Percentiles rank a stretch among this genome's conserved stretches.
These are phyloP conservation scores for Ceratocystis papillata DNA, from an alignment of 2,329 filamentous ascomycete species.

Conservation along the genomic window DNA sequence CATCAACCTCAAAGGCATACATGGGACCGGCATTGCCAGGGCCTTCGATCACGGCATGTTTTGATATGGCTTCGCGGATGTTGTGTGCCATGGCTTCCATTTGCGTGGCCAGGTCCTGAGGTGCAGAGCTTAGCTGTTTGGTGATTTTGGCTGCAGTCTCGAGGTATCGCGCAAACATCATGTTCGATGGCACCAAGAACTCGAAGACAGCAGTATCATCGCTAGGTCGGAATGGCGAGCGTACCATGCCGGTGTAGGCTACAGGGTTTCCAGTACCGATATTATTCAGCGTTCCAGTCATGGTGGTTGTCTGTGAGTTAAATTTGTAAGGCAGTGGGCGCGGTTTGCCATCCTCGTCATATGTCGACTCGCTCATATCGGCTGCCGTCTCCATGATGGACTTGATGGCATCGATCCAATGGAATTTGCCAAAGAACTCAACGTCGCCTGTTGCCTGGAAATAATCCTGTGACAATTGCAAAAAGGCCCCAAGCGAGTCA, in stretches of 20 bases:
- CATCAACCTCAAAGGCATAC: conserved; percentile 68
- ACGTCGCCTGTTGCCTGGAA: conserved; percentile 57
- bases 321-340: conserved; percentile 60
- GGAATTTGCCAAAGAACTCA: conserved; percentile 56
- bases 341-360: conserved; percentile 49
- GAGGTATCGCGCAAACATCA: conserved; percentile 63
- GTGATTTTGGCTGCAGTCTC: conserved; percentile 38
- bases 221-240: conserved; percentile 80
- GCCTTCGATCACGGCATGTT: conserved; percentile 56
- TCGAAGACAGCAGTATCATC: conserved; percentile 81
- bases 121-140: conserved; percentile 44
- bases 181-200: conserved; percentile 82
- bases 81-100: conserved; percentile 50
- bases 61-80: conserved; percentile 57
- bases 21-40: conserved; percentile 42
- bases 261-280: conserved; percentile 68
- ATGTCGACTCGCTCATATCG: conserved; percentile 63
- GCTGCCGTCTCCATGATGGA: conserved; percentile 58
- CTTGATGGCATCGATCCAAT: conserved; percentile 63
- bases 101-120: conserved; percentile 39
- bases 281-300: conserved; percentile 28
- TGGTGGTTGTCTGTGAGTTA: conserved; percentile 51
- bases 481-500: conserved; percentile 75
- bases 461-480: conserved; percentile 71
- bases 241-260: conserved; percentile 63